These are phyloP conservation scores for Dillenia suffruticosa DNA, from an alignment of 164 flowering plant species.

Conservation along the genomic window DNA sequence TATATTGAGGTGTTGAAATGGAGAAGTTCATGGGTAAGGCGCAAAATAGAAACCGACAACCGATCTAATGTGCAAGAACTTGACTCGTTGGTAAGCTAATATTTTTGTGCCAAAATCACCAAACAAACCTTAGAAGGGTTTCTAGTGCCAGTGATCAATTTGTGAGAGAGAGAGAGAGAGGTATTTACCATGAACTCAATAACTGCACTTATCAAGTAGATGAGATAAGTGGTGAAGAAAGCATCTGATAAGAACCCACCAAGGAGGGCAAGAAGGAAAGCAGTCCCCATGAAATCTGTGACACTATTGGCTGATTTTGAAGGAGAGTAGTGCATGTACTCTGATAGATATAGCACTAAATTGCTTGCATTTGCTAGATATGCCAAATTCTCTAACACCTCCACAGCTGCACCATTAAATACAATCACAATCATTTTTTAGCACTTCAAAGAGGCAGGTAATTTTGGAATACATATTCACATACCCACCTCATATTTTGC, in stretches of 20 bases:
- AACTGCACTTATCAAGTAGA: constrained; percentile 41
- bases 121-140: no score
- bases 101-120: no score
- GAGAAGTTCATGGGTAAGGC: no score
- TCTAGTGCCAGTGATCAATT: no score
- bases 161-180: neutral
- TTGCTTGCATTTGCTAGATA: constrained; percentile 69
- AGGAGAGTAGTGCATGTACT: constrained; percentile 52
- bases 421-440: no score
- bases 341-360: constrained; percentile 39
- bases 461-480: no score
- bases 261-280: constrained; percentile 66
- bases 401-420: constrained; percentile 29
- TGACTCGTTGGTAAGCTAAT: no score
- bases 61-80: no score
- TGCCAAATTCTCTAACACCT: constrained; percentile 62
- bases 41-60: no score
- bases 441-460: no score
- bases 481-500: no score
- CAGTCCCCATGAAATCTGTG: constrained; percentile 75
- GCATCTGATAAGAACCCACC: constrained; percentile 76
- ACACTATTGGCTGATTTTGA: constrained; percentile 49
- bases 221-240: constrained; percentile 41
- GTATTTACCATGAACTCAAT: constrained; percentile 36
- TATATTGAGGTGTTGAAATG: no score